Evolutionary conservation across 441 rosid genomes (phyloP).

Genomic region (Pelargonium fulgidum): DNA sequence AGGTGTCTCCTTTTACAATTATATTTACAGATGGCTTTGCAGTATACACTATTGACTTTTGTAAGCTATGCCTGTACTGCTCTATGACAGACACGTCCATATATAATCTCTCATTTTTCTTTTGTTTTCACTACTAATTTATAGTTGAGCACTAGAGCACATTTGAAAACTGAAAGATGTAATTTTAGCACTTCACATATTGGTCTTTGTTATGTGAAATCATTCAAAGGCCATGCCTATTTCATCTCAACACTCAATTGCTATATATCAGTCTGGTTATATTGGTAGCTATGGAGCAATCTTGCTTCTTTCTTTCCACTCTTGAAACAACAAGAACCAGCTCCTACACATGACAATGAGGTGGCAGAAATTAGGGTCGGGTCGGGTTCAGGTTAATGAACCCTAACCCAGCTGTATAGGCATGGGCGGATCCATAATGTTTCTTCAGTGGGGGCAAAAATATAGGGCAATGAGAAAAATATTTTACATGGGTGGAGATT

Average conservation of each 20-base stretch:
- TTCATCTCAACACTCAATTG: neutral
- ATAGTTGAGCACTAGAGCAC: neutral
- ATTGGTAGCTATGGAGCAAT: slow-evolving; percentile 20
- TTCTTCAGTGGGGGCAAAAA: too few species aligned
- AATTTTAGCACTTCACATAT: too few species aligned
- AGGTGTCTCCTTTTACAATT: neutral
- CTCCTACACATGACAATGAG: too few species aligned
- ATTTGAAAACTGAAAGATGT: too few species aligned
- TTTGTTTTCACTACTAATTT: too few species aligned
- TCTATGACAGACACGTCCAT: neutral
- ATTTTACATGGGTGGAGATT: too few species aligned
- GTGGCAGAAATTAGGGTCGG: too few species aligned
- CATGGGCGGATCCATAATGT: too few species aligned
- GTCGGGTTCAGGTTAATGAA: too few species aligned
- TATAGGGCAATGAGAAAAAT: too few species aligned
- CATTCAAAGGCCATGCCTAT: neutral
- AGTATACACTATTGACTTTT: neutral
- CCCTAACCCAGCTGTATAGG: too few species aligned
- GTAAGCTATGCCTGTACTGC: neutral
- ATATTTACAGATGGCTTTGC: neutral
- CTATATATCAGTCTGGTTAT: neutral
- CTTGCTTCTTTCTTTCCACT: neutral
- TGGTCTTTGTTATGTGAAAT: neutral
- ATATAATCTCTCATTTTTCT: neutral
- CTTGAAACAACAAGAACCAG: too few species aligned